Percentiles rank a stretch among this genome's conserved stretches.
These are phyloP conservation scores for Lyophyllum shimeji DNA, from an alignment of 768 basidiomycete genomes.

Conservation along the genomic window DNA sequence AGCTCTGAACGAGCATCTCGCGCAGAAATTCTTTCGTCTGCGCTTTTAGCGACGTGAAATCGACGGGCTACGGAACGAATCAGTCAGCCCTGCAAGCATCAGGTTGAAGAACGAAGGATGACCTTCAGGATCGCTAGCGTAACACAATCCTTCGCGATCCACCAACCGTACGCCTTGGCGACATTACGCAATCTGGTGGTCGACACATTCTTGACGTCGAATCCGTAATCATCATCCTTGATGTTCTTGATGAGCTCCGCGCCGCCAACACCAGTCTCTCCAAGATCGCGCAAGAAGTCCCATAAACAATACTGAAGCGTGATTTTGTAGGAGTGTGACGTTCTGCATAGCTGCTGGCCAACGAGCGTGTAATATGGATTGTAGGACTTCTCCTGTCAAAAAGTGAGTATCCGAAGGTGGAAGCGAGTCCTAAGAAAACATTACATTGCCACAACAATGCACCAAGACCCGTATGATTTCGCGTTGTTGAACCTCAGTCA, in stretches of 20 bases:
- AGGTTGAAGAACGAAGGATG: constrained; percentile 6
- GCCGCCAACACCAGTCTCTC: constrained; percentile 81
- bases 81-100: background rate
- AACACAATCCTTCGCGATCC: constrained; percentile 82
- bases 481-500: constrained; percentile 89
- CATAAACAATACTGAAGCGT: constrained; percentile 94
- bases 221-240: constrained; percentile 46
- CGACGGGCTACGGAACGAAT: constrained; percentile 64
- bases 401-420: constrained; percentile 2
- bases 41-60: constrained; percentile 74
- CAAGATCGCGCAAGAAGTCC: constrained; percentile 94
- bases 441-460: constrained; percentile 89
- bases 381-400: constrained; percentile 76
- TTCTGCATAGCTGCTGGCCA: constrained; percentile 75
- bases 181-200: constrained; percentile 64
- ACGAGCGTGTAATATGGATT: constrained; percentile 97
- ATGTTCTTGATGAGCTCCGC: constrained; percentile 70
- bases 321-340: constrained; percentile 83
- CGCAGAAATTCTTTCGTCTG: constrained; percentile 65
- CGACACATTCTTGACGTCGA: constrained; percentile 54
- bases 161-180: constrained; percentile 89
- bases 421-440: constrained; percentile 20
- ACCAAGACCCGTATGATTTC: constrained; percentile 92
- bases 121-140: constrained; percentile 85
- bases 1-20: constrained; percentile 65